These are phyloP conservation scores for Candida tibetensis DNA, from an alignment of 805 yeast genomes.

Conservation along the genomic window DNA sequence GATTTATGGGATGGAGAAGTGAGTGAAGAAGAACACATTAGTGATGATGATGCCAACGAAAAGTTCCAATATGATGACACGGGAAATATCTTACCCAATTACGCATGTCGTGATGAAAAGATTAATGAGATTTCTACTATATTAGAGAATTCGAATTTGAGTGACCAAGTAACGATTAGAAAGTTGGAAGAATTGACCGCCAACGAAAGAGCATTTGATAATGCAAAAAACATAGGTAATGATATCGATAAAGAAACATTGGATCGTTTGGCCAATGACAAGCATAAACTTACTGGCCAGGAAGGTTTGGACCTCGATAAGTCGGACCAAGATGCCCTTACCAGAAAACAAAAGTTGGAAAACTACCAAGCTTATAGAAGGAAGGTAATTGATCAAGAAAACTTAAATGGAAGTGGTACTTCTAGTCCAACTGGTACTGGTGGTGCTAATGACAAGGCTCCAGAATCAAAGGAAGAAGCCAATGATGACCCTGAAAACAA, in stretches of 20 bases:
- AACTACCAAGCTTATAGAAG: conserved; percentile 58
- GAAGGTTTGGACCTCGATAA: conserved; percentile 41
- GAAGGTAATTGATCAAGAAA: conserved; percentile 58
- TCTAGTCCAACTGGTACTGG: conserved; percentile 2
- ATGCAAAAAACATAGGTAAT: conserved; percentile 47
- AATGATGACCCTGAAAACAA: conserved; percentile 10
- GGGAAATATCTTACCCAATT: conserved; percentile 56
- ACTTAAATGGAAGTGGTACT: conserved; percentile 14
- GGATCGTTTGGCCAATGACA: conserved; percentile 31
- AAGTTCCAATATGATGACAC: conserved; percentile 62
- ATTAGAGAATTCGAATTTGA: conserved; percentile 38
- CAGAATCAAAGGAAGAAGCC: conserved; percentile 4
- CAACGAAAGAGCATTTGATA: conserved; percentile 56
- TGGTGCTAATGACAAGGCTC: neutral
- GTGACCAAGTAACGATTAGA: conserved; percentile 48
- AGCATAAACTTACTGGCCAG: conserved; percentile 41
- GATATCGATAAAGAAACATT: conserved; percentile 33
- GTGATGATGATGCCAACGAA: conserved; percentile 56
- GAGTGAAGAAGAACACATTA: conserved; percentile 60
- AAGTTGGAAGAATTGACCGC: conserved; percentile 56
- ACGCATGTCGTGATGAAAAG: conserved; percentile 44
- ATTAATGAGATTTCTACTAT: conserved; percentile 36
- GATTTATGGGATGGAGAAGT: conserved; percentile 31
- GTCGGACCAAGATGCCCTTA: conserved; percentile 46
- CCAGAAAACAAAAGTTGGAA: conserved; percentile 50